Percentiles rank a stretch among this genome's conserved stretches.
Conservation (phyloP, 108 stramenopile genomes). For the Skeletonema marinoi region DNA sequence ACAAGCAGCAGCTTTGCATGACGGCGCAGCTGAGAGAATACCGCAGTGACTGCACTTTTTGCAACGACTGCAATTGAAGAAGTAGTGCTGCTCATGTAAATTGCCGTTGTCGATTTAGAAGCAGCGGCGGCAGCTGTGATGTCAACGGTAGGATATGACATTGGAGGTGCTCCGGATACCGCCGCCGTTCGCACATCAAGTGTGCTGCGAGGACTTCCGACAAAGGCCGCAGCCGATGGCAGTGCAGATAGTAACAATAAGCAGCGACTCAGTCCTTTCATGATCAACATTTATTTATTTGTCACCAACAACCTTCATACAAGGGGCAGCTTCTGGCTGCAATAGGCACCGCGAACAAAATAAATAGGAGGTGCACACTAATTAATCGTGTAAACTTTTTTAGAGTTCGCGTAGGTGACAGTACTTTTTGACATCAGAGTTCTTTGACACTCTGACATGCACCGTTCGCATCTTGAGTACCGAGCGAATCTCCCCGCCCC, state of each 20-base stretch:
- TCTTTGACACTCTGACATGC: too few relatives aligned
- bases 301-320: too few relatives aligned
- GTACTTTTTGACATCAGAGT: too few relatives aligned
- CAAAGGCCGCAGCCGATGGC: neutral
- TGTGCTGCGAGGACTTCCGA: neutral
- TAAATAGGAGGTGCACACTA: too few relatives aligned
- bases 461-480: too few relatives aligned
- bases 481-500: too few relatives aligned
- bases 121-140: neutral
- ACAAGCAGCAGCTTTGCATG: neutral
- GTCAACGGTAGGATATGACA: neutral
- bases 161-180: neutral
- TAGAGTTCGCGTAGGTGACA: too few relatives aligned
- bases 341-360: too few relatives aligned
- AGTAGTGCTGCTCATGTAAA: neutral
- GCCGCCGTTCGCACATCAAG: too few relatives aligned
- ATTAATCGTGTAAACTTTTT: too few relatives aligned
- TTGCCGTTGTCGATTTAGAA: neutral
- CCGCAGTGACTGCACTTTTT: neutral
- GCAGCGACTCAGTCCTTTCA: neutral
- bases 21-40: neutral
- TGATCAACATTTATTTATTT: neutral
- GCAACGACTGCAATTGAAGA: neutral
- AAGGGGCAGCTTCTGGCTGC: too few relatives aligned
- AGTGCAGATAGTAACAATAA: neutral